phyloP scores from a whole-genome alignment of 768 basidiomycete genomes.

The Trichaptum fuscoviolaceum region DNA sequence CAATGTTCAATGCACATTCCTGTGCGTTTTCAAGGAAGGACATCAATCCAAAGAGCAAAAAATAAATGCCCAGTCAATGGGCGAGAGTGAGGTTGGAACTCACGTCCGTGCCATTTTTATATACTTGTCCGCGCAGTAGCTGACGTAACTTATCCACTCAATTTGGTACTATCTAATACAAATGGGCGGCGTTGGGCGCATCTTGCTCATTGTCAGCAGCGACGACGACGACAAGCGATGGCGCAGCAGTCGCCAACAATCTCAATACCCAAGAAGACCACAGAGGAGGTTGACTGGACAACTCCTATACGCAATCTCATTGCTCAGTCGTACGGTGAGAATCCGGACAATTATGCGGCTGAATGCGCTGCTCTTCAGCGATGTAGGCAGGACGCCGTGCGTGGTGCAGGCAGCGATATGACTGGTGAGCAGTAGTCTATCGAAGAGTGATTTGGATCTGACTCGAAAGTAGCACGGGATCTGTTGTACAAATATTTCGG shows the following conservation, averaged over 20 bases:
- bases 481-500: constrained; percentile 99
- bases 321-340: constrained; percentile 89
- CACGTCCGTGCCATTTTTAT: too few species aligned
- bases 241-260: constrained; percentile 84
- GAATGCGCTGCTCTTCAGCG: constrained; percentile 85
- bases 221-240: constrained; percentile 32
- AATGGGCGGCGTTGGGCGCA: constrained; percentile 21
- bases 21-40: not conserved
- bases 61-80: too few species aligned
- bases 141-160: not conserved
- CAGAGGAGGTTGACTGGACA: constrained; percentile 96
- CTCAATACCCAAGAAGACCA: constrained; percentile 89
- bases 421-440: constrained; percentile 55
- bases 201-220: constrained; percentile 43
- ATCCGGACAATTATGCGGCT: constrained; percentile 78
- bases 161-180: not conserved
- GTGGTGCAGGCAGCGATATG: constrained; percentile 91
- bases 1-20: not conserved
- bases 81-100: too few species aligned
- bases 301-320: constrained; percentile 81
- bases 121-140: too few species aligned
- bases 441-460: constrained; percentile 4
- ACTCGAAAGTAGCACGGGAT: constrained; percentile 60
- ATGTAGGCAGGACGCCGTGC: constrained; percentile 92
- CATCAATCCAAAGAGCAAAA: not conserved